A percentile compares a stretch with the other conserved stretches of the same genome.
Evolutionary conservation across 495 filamentous ascomycete genomes (phyloP).

Genomic region (Hypoxylon perforatum): DNA sequence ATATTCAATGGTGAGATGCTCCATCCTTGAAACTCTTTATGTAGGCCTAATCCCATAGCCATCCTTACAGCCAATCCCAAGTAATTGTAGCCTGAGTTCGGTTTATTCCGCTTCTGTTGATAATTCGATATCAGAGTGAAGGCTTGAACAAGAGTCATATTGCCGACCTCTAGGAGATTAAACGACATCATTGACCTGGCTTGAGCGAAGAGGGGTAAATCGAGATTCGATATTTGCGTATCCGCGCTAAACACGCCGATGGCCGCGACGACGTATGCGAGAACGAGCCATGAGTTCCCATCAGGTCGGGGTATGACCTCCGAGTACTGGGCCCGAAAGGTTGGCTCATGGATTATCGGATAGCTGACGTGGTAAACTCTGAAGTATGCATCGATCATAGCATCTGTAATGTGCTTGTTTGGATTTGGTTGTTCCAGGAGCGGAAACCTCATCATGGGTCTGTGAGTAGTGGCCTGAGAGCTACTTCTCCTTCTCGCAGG

Average conservation of each 20-base stretch:
- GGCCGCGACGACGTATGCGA: constrained; percentile 61
- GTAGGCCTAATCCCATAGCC: constrained; percentile 65
- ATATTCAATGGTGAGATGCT: constrained; percentile 61
- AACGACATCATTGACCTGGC: constrained; percentile 54
- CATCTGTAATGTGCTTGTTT: constrained; percentile 20
- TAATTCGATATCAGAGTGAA: constrained; percentile 64
- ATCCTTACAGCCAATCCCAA: constrained; percentile 62
- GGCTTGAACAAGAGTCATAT: constrained; percentile 63
- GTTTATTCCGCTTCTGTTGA: constrained; percentile 66
- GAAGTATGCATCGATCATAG: constrained; percentile 28
- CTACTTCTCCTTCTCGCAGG: neutral
- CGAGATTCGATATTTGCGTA: constrained; percentile 59
- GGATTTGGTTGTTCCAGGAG: constrained; percentile 19
- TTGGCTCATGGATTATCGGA: constrained; percentile 65
- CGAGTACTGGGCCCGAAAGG: constrained; percentile 65
- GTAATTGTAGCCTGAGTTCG: constrained; percentile 66
- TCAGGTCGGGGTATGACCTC: constrained; percentile 62
- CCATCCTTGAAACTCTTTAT: constrained; percentile 67
- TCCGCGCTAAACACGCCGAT: constrained; percentile 63
- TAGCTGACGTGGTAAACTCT: constrained; percentile 64
- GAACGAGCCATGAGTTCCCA: constrained; percentile 60
- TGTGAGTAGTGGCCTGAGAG: neutral
- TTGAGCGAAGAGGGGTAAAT: constrained; percentile 59
- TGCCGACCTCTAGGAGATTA: constrained; percentile 64
- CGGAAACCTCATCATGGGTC: neutral